These are phyloP conservation scores for Pyrenophora teres DNA, from an alignment of 2,329 filamentous ascomycete species.

Conservation along the genomic window DNA sequence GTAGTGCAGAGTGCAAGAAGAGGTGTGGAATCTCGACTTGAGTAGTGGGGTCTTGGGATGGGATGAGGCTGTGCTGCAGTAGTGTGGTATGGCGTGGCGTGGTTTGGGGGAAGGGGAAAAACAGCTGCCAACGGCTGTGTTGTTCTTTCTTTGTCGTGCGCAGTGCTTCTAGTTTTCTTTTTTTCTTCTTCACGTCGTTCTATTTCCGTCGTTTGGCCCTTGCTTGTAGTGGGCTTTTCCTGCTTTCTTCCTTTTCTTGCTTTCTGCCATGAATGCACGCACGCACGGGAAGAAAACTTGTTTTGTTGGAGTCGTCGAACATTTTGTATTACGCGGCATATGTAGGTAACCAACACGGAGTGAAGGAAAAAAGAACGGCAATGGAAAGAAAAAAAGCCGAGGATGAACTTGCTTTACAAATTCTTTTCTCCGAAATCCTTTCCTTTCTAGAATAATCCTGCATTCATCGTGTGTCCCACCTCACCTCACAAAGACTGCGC, in stretches of 20 bases:
- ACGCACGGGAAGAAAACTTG: background rate
- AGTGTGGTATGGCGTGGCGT: background rate
- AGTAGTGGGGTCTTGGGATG: background rate
- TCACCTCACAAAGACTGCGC: background rate
- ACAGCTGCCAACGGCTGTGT: background rate
- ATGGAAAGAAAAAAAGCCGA: background rate
- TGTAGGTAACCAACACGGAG: background rate
- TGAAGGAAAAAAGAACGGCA: background rate
- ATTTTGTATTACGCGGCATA: background rate
- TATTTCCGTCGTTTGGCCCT: background rate
- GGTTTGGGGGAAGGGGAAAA: background rate
- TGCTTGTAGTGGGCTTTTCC: background rate
- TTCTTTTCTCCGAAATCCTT: background rate
- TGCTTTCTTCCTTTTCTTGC: background rate
- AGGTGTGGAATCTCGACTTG: conserved; percentile 36
- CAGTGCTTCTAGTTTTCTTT: background rate
- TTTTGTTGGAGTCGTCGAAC: no score
- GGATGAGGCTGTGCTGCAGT: background rate
- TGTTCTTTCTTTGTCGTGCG: background rate
- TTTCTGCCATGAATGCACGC: background rate
- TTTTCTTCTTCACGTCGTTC: background rate
- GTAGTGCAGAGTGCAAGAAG: conserved; percentile 48
- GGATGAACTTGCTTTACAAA: background rate
- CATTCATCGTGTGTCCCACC: background rate
- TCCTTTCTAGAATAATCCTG: background rate